These are phyloP conservation scores for Ceratocystis harringtonii DNA, from an alignment of 2,329 filamentous ascomycete genomes.

Conservation along the genomic window DNA sequence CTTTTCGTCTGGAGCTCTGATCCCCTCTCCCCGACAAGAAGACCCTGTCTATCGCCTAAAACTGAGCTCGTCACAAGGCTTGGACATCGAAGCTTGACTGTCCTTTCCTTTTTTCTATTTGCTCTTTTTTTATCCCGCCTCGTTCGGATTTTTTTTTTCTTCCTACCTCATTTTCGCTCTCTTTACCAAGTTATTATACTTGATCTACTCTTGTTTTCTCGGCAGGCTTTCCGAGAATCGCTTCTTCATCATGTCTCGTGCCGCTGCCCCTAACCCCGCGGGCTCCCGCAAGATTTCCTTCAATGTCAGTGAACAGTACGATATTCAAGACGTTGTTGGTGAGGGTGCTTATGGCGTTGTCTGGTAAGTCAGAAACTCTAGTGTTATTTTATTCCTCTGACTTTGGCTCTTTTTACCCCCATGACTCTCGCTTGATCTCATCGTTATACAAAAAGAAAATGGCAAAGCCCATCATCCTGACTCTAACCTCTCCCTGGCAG, in stretches of 20 bases:
- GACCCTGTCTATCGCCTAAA: slow-evolving; percentile 4
- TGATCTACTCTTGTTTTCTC: not conserved
- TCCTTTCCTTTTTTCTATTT: slow-evolving; percentile 5
- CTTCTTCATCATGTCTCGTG: slow-evolving; percentile 36
- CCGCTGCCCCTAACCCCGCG: slow-evolving; percentile 40
- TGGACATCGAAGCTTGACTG: not conserved
- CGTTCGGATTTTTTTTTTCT: slow-evolving; percentile 9
- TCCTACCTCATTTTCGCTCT: slow-evolving; percentile 8
- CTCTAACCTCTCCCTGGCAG: slow-evolving; percentile 30
- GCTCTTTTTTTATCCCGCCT: not conserved
- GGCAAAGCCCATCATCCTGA: not conserved
- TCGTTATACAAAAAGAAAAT: too few relatives aligned
- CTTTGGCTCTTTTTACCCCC: not conserved
- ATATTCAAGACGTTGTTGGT: slow-evolving; percentile 98
- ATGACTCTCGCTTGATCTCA: too few relatives aligned
- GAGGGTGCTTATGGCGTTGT: slow-evolving; percentile 98
- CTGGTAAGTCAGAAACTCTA: slow-evolving; percentile 48
- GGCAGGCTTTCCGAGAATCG: slow-evolving; percentile 12
- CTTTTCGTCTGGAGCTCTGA: slow-evolving; percentile 13
- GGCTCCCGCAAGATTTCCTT: slow-evolving; percentile 92
- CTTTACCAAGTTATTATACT: slow-evolving; percentile 7
- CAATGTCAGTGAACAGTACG: slow-evolving; percentile 98
- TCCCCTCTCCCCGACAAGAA: not conserved
- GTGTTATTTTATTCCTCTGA: not conserved
- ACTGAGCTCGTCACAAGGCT: not conserved